These are phyloP conservation scores for Geotrichum citri-aurantii DNA, from an alignment of 1,139 yeast genomes.

Conservation along the genomic window DNA sequence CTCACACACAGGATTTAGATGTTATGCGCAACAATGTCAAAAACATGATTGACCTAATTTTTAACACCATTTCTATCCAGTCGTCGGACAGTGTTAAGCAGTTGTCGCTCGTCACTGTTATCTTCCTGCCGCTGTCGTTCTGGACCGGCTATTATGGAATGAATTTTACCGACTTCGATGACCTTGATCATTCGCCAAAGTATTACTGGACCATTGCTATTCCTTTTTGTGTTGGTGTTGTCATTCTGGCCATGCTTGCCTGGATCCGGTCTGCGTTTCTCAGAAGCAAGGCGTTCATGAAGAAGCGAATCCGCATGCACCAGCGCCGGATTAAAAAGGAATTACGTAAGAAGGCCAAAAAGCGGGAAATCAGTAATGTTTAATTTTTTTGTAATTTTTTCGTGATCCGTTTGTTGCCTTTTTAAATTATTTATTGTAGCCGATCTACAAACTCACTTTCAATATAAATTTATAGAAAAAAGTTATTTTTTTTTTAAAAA, in stretches of 20 bases:
- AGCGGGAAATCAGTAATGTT: constrained; percentile 6
- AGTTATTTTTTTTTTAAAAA: too few relatives aligned
- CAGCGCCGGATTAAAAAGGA: constrained; percentile 16
- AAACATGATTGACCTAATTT: constrained; percentile 45
- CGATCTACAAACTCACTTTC: neutral
- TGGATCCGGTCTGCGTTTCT: constrained; percentile 21
- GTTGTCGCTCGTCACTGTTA: constrained; percentile 47
- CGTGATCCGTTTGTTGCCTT: too few relatives aligned
- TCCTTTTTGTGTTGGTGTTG: constrained; percentile 44
- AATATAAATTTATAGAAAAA: neutral
- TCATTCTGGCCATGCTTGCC: constrained; percentile 30
- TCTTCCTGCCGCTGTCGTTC: constrained; percentile 49
- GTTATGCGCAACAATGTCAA: constrained; percentile 47
- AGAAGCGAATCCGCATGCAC: constrained; percentile 13
- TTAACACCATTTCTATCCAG: constrained; percentile 49
- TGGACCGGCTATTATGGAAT: constrained; percentile 56
- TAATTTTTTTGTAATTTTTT: neutral
- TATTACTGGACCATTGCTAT: constrained; percentile 50
- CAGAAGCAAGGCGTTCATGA: constrained; percentile 7
- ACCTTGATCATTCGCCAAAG: constrained; percentile 40
- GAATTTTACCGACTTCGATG: constrained; percentile 49
- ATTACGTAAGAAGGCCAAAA: constrained; percentile 12
- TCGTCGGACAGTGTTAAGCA: constrained; percentile 48
- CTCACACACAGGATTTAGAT: constrained; percentile 47
- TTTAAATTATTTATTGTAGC: neutral